A percentile compares a stretch with the other conserved stretches of the same genome.
phyloP scores from a whole-genome alignment of 2,329 filamentous ascomycete genomes.

The Monosporascus sp. region DNA sequence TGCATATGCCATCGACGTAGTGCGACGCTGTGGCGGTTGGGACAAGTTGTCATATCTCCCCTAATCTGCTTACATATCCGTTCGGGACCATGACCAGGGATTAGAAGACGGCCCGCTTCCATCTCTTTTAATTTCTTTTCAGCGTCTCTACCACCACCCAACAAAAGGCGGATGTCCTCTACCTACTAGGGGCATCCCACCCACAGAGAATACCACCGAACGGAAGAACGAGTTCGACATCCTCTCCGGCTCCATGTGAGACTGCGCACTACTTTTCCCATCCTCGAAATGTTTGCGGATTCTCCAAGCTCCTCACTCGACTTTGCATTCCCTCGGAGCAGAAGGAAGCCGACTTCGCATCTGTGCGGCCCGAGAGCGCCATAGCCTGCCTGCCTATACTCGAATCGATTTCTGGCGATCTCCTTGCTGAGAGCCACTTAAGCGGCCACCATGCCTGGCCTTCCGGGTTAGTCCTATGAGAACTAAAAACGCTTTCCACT shows the following conservation, averaged over 20 bases:
- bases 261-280: constrained; percentile 12
- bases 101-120: too few relatives aligned
- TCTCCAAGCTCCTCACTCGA: constrained; percentile 24
- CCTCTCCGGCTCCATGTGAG: constrained; percentile 22
- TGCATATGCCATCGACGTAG: too few relatives aligned
- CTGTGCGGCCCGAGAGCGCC: background rate
- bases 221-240: constrained; percentile 1
- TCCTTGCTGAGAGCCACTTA: constrained; percentile 3
- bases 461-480: constrained; percentile 43
- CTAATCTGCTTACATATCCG: too few relatives aligned
- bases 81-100: too few relatives aligned
- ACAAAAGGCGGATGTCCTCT: too few relatives aligned
- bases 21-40: too few relatives aligned
- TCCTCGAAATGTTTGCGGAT: constrained; percentile 30
- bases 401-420: constrained; percentile 6
- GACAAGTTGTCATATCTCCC: too few relatives aligned
- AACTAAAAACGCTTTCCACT: background rate
- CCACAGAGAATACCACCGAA: background rate
- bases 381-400: constrained; percentile 2
- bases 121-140: too few relatives aligned
- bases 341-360: constrained; percentile 22
- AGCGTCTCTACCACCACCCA: too few relatives aligned
- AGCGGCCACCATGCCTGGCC: constrained; percentile 46
- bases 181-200: background rate
- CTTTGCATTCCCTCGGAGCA: constrained; percentile 27